Evolutionary conservation across 176 grass and related monocot genomes (phyloP).

Genomic region (Avena insularis): DNA sequence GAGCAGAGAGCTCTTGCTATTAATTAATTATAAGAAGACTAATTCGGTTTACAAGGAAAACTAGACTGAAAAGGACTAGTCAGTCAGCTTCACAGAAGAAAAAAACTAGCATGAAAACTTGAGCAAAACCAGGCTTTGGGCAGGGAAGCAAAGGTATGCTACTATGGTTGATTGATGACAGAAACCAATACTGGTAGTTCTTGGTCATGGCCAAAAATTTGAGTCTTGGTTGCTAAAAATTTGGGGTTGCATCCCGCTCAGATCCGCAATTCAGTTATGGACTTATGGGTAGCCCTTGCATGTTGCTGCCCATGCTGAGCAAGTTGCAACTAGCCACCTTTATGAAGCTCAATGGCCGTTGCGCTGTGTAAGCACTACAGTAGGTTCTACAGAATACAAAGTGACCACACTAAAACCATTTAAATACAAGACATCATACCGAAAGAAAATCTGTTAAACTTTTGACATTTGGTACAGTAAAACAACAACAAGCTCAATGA

Average conservation of each 20-base stretch:
- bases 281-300: neutral
- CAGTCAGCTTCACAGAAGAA: too few species aligned
- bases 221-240: too few species aligned
- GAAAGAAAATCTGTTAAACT: neutral
- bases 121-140: too few species aligned
- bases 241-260: too few species aligned
- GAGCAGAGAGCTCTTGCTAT: too few species aligned
- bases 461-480: neutral
- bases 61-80: too few species aligned
- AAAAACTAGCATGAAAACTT: too few species aligned
- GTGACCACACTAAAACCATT: neutral
- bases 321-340: neutral
- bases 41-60: too few species aligned
- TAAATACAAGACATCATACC: neutral
- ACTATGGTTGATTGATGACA: neutral
- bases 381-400: neutral
- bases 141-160: too few species aligned
- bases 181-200: neutral
- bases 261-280: neutral
- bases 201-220: neutral
- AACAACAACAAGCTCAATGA: neutral
- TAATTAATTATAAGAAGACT: too few species aligned
- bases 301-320: neutral
- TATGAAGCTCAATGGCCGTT: neutral
- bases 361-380: neutral